Percentiles rank a stretch among this genome's conserved stretches.
Conservation (phyloP, 2,329 filamentous ascomycete species). For the Beauveria bassiana region DNA sequence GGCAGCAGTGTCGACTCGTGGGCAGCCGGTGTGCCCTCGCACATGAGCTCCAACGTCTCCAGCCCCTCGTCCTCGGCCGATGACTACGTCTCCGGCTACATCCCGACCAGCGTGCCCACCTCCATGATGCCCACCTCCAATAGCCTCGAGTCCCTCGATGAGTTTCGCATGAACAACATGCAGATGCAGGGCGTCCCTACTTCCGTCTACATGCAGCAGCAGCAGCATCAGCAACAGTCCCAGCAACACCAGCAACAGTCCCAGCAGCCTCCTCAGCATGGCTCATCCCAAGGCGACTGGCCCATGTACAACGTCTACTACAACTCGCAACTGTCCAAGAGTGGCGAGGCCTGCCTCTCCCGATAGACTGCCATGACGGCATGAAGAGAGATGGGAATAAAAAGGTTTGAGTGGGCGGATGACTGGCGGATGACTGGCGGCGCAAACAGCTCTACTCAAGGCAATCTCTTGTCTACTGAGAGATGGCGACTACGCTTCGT, state of each 20-base stretch:
- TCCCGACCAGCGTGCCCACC: constrained; percentile 41
- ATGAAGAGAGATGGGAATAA: background rate
- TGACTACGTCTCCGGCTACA: constrained; percentile 39
- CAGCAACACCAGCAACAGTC: constrained; percentile 18
- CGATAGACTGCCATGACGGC: background rate
- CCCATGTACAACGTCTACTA: constrained; percentile 29
- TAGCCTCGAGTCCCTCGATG: constrained; percentile 22
- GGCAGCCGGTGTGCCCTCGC: constrained; percentile 35
- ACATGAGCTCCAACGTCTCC: constrained; percentile 41
- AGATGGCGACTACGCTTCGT: background rate
- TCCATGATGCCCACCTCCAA: constrained; percentile 31
- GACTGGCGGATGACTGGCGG: background rate
- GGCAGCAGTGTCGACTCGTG: constrained; percentile 37
- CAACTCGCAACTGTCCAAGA: constrained; percentile 10
- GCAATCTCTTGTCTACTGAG: background rate
- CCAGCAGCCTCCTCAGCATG: constrained; percentile 3
- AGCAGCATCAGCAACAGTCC: constrained; percentile 20
- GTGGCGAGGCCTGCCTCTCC: constrained; percentile 2
- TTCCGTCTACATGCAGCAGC: constrained; percentile 13
- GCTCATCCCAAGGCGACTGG: constrained; percentile 15
- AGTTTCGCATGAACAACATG: constrained; percentile 22
- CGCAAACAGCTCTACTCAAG: background rate
- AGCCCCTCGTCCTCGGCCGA: constrained; percentile 45
- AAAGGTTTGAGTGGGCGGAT: background rate
- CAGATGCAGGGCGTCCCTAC: constrained; percentile 1